These are phyloP conservation scores for Mycena rosella DNA, from an alignment of 768 basidiomycete genomes.

Conservation along the genomic window DNA sequence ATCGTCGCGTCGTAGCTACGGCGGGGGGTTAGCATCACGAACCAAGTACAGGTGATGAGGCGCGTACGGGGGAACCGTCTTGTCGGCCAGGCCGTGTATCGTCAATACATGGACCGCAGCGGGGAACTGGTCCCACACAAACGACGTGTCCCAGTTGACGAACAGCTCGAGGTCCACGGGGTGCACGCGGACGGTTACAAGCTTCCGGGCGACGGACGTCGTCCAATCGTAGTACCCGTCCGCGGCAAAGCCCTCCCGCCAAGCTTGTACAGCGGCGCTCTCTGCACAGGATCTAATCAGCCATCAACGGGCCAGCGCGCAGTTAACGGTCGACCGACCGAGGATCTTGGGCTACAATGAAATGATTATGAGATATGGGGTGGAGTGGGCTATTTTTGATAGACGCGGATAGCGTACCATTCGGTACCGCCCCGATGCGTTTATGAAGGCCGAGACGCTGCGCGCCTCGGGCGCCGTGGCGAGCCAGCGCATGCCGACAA, in stretches of 20 bases:
- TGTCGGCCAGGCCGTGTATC: slow-evolving; percentile 80
- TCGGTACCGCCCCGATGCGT: slow-evolving; percentile 82
- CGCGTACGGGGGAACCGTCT: slow-evolving; percentile 77
- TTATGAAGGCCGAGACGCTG: slow-evolving; percentile 72
- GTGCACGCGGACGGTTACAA: slow-evolving; percentile 63
- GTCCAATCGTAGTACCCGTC: slow-evolving; percentile 76
- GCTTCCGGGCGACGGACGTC: slow-evolving; percentile 74
- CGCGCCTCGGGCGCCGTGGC: slow-evolving; percentile 71
- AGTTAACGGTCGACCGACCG: slow-evolving; percentile 48
- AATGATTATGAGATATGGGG: slow-evolving; percentile 14
- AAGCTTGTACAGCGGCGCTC: slow-evolving; percentile 46
- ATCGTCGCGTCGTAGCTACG: slow-evolving; percentile 78
- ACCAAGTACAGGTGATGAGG: slow-evolving; percentile 1
- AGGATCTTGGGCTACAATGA: slow-evolving; percentile 54
- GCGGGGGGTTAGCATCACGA: slow-evolving; percentile 14
- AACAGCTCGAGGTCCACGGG: slow-evolving; percentile 74
- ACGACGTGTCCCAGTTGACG: slow-evolving; percentile 72
- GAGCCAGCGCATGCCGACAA: slow-evolving; percentile 78
- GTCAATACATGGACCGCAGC: slow-evolving; percentile 74
- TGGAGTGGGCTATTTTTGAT: slow-evolving; percentile 4
- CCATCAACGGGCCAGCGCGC: slow-evolving; percentile 19
- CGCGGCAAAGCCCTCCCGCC: slow-evolving; percentile 64
- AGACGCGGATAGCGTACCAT: slow-evolving; percentile 56
- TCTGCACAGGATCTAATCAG: slow-evolving; percentile 42
- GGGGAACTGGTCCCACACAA: slow-evolving; percentile 81